Percentiles rank a stretch among this genome's conserved stretches.
Conservation (phyloP, 352 stramenopile genomes). For the Pythium rishiriense region DNA sequence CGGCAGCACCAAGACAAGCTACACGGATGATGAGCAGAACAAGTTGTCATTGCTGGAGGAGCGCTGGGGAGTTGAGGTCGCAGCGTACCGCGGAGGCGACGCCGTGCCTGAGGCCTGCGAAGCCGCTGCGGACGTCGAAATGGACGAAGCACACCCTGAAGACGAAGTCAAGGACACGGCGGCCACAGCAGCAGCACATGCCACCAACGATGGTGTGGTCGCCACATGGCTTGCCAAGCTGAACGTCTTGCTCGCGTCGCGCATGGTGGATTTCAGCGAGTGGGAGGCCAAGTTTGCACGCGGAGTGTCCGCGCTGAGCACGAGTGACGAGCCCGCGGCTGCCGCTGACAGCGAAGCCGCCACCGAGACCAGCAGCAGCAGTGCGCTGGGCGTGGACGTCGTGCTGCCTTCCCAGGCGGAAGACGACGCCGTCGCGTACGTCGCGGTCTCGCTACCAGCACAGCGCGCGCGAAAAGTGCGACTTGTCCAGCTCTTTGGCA, state of each 20-base stretch:
- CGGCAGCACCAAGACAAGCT: constrained; percentile 3
- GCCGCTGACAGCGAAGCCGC: background rate
- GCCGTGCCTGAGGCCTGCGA: background rate
- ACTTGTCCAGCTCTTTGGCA: constrained; percentile 24
- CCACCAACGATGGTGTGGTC: constrained; percentile 11
- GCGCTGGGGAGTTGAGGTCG: constrained; percentile 24
- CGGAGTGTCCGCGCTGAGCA: background rate
- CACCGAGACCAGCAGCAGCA: background rate
- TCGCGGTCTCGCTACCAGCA: background rate
- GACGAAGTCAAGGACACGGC: background rate
- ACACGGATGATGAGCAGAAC: constrained; percentile 29
- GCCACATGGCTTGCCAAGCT: constrained; percentile 39
- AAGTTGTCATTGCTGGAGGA: constrained; percentile 35
- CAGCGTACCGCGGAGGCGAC: background rate
- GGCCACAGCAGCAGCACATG: background rate
- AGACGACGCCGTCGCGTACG: constrained; percentile 24
- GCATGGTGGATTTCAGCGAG: constrained; percentile 43
- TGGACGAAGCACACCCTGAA: too few species aligned
- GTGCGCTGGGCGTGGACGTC: background rate
- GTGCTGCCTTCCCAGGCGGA: constrained; percentile 16
- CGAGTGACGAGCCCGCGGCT: background rate
- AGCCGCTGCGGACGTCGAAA: background rate
- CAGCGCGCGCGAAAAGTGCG: constrained; percentile 23
- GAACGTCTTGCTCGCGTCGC: constrained; percentile 21
- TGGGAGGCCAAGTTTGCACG: constrained; percentile 12